Conservation (phyloP, 2,329 filamentous ascomycete species). For the Bertia moriformis region DNA sequence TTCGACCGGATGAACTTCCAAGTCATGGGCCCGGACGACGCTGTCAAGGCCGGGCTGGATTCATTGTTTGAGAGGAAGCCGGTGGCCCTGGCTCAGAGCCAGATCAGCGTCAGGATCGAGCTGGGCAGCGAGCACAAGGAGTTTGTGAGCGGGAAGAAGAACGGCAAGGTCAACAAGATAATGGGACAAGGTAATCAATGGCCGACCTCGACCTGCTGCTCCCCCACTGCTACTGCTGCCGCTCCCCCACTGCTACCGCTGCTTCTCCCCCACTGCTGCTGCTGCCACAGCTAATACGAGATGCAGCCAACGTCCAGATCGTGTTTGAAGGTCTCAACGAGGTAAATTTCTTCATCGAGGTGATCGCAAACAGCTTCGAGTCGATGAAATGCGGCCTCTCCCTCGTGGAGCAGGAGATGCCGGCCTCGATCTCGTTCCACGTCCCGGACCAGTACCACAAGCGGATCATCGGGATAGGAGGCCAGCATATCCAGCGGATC, state of each 20-base stretch:
- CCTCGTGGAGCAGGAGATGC: conserved; percentile 98
- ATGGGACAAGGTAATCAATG: conserved; percentile 98
- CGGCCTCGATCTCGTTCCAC: conserved; percentile 96
- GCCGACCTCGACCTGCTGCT: no score
- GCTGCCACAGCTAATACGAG: conserved; percentile 4
- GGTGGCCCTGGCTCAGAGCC: no score
- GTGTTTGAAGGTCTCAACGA: conserved; percentile 99
- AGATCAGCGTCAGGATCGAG: conserved; percentile 95
- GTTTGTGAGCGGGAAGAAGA: conserved; percentile 98
- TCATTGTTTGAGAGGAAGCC: conserved; percentile 71
- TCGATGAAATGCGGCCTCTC: conserved; percentile 84
- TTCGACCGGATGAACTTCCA: conserved; percentile 92
- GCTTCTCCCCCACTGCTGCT: no score
- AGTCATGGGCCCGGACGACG: conserved; percentile 88
- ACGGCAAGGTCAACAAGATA: conserved; percentile 99
- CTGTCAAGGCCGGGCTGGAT: conserved; percentile 89
- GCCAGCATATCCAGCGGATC: conserved; percentile 96
- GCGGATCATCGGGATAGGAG: conserved; percentile 95
- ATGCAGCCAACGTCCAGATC: conserved; percentile 77
- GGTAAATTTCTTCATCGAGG: conserved; percentile 99
- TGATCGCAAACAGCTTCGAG: conserved; percentile 81
- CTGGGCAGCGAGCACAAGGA: conserved; percentile 98
- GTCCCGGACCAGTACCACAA: conserved; percentile 99
- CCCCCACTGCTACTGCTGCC: no score
- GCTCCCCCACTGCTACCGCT: no score